Evolutionary conservation across 2,329 filamentous ascomycete genomes (phyloP), one percentile per base, ranked within the genome.

Genomic region (Zopfia rhizophila): DNA sequence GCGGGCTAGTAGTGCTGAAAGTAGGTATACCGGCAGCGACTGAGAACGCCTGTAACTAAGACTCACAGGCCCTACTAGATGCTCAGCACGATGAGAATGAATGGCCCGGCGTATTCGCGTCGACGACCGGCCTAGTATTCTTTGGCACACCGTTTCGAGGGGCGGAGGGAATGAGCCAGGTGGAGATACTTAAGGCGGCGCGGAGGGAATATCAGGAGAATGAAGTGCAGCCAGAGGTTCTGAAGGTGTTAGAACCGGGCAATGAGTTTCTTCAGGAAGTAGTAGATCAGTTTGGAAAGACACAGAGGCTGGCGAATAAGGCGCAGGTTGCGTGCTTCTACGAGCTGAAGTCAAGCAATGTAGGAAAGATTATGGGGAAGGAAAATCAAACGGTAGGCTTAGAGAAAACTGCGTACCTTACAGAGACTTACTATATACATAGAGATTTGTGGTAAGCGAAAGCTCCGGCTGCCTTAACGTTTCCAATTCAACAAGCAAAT

Each of bases 261-360:
- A 33, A 49, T 17, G 33, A 45, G 14, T 24, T 33, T 21, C 24
- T 49, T 11, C 22, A 24, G 17, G 46, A 49, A 19, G 12, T 45
- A 18, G 40, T 49, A 45, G 16, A 38, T 24, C 30, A 25, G 40
- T n/a, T n/a, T n/a, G n/a, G n/a, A n/a, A n/a, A n/a, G n/a, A n/a
- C n/a, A n/a, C n/a, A n/a, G n/a, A n/a, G 6, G 21, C 17, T 19
- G 24, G 45, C 17, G 45, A n/a, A n/a, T n/a, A n/a, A n/a, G n/a
- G n/a, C n/a, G n/a, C n/a, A n/a, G n/a, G n/a, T n/a, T n/a, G n/a
- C 45, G 10, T 48, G 45, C 27, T 48, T 48, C 33, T 48, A 29
- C 40, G 39, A 48, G 25, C 32, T 45, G 18, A 45, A 33, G 23
- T 23, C 40, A 22, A 38, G 39, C 28, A 44, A 44, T 45, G 39